Percentiles rank a stretch among this genome's conserved stretches.
Evolutionary conservation across 495 filamentous ascomycete species (phyloP).

Genomic region (Penicillium steckii): DNA sequence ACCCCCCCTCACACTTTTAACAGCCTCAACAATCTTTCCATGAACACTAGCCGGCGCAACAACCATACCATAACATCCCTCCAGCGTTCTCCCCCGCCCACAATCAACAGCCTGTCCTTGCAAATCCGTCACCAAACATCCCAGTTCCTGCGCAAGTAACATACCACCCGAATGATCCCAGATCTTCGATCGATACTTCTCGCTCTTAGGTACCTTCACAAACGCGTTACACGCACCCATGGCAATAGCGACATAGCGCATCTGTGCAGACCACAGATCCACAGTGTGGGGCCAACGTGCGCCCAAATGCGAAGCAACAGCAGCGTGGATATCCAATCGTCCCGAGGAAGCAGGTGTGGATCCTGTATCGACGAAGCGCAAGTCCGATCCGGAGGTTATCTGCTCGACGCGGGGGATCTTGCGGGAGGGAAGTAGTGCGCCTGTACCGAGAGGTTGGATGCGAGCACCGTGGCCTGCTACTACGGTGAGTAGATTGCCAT

Average conservation of each 20-base stretch:
- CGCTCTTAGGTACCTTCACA: constrained; percentile 58
- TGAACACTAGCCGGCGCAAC: constrained; percentile 43
- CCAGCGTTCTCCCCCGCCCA: constrained; percentile 38
- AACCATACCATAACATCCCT: constrained; percentile 43
- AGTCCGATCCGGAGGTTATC: constrained; percentile 29
- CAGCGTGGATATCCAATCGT: constrained; percentile 41
- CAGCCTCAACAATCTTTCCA: constrained; percentile 35
- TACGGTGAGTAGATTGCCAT: constrained; percentile 56
- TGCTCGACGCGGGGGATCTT: constrained; percentile 24
- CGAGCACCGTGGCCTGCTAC: constrained; percentile 55
- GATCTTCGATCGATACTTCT: constrained; percentile 55
- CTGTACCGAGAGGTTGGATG: constrained; percentile 44
- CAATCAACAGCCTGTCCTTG: constrained; percentile 45
- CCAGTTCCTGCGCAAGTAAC: constrained; percentile 64
- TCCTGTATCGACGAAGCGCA: constrained; percentile 50
- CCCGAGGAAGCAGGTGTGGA: constrained; percentile 42
- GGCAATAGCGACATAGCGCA: constrained; percentile 62
- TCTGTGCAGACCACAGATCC: constrained; percentile 62
- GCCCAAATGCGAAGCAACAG: constrained; percentile 46
- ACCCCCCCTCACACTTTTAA: constrained; percentile 19
- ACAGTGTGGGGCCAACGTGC: constrained; percentile 49
- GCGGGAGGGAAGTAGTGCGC: constrained; percentile 31
- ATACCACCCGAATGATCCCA: constrained; percentile 75
- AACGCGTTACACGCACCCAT: constrained; percentile 59
- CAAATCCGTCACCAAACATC: constrained; percentile 62